A percentile compares a stretch with the other conserved stretches of the same genome.
phyloP scores from a whole-genome alignment of 176 grass and related monocot species.

The Poa pratensis region DNA sequence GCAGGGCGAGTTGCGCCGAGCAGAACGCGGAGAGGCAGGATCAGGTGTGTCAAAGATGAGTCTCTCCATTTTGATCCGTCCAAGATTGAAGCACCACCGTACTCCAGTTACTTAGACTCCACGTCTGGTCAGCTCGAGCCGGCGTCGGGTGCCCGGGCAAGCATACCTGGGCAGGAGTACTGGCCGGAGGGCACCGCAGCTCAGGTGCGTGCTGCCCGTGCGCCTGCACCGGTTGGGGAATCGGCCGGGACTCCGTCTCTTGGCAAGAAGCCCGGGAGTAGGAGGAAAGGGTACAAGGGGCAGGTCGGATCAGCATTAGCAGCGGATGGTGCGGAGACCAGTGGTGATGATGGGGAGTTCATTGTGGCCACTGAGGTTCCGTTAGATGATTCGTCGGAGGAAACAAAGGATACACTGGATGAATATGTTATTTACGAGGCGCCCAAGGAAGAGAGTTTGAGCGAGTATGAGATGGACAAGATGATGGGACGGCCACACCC shows the following conservation, averaged over 20 bases:
- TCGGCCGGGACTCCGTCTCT: slow-evolving; percentile 69
- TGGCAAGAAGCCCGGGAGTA: slow-evolving; percentile 79
- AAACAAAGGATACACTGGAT: slow-evolving; percentile 52
- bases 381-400: slow-evolving; percentile 46
- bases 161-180: slow-evolving; percentile 74
- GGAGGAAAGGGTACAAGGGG: slow-evolving; percentile 69
- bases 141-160: slow-evolving; percentile 74
- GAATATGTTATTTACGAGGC: slow-evolving; percentile 86
- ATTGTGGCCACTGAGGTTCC: slow-evolving; percentile 38
- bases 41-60: slow-evolving; percentile 65
- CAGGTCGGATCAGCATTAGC: slow-evolving; percentile 36
- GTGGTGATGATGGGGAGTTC: slow-evolving; percentile 34
- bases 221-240: slow-evolving; percentile 68
- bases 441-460: slow-evolving; percentile 65
- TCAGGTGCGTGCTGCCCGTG: slow-evolving; percentile 70
- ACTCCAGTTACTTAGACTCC: slow-evolving; percentile 80
- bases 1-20: neutral
- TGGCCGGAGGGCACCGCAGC: slow-evolving; percentile 91
- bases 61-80: slow-evolving; percentile 69
- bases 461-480: slow-evolving; percentile 83
- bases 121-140: slow-evolving; percentile 89
- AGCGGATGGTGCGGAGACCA: slow-evolving; percentile 37
- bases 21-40: slow-evolving; percentile 16
- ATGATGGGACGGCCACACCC: slow-evolving; percentile 74
- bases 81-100: slow-evolving; percentile 78